A percentile compares a stretch with the other conserved stretches of the same genome.
These are phyloP conservation scores for Wickerhamomyces xylosicus DNA, from an alignment of 805 yeast species.

Conservation along the genomic window DNA sequence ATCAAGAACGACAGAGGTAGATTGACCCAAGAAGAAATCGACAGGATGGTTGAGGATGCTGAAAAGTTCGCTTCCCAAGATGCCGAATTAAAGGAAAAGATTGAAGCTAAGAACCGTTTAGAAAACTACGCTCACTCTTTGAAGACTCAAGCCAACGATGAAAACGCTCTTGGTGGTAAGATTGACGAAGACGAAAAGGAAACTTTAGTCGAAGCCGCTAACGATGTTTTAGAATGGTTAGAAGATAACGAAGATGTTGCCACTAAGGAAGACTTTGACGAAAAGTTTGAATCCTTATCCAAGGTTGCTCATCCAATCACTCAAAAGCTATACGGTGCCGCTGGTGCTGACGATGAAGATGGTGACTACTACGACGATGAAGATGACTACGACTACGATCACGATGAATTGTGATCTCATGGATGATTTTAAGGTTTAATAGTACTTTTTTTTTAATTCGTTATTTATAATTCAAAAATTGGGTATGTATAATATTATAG, in stretches of 20 bases:
- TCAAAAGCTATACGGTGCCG: conserved; percentile 67
- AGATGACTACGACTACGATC: conserved; percentile 40
- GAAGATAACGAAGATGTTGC: conserved; percentile 84
- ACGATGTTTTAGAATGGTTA: conserved; percentile 80
- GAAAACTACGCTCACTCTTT: conserved; percentile 84
- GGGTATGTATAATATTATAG: too few species aligned
- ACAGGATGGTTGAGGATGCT: conserved; percentile 96
- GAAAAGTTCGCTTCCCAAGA: conserved; percentile 92
- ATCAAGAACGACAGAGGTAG: conserved; percentile 93
- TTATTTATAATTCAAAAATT: too few species aligned
- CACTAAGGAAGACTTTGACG: conserved; percentile 86
- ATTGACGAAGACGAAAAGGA: conserved; percentile 88
- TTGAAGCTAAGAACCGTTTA: conserved; percentile 78
- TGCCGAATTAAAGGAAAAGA: conserved; percentile 68
- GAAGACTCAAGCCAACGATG: conserved; percentile 54
- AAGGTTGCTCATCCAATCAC: conserved; percentile 88
- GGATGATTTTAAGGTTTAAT: not conserved
- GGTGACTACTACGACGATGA: conserved; percentile 46
- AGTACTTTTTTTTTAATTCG: not conserved
- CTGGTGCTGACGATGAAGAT: conserved; percentile 35
- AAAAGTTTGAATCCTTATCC: conserved; percentile 75
- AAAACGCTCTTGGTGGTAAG: conserved; percentile 61
- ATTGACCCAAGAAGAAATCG: conserved; percentile 87
- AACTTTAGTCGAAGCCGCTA: conserved; percentile 74
- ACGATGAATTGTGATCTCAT: conserved; percentile 48